Base-by-base conservation (phyloP, 75 land plant species). In the Cunninghamia lanceolata region DNA sequence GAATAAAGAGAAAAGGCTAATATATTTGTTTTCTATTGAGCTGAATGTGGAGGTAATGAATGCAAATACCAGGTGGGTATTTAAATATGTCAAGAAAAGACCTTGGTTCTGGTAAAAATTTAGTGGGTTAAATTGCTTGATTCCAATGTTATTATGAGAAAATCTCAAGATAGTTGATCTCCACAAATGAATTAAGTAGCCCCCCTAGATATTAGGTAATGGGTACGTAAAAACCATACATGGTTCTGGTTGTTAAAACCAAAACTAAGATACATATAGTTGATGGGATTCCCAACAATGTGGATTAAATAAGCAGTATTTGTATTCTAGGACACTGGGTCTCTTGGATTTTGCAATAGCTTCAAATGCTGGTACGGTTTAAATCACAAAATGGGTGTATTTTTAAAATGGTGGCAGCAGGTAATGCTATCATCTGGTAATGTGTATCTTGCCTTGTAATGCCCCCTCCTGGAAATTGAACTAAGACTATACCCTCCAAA, bases 141-240 rank as follows among this genome's bases (percentile, higher is more conserved):
- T 38, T 4, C 79, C 43, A 76, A 39, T 19, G 36, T 38, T 36
- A 35, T 15, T 35, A 17, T 75, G 32, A 3, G 79, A 39, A 74
- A 76, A 76, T 76, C 79, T 76, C 28, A 76, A 76, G 79, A 19
- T 76, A 42, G 79, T 15, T 17, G 43, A 76, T 76, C 42, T 76
- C 43, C 8, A 39, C 39, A 42, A 76, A 38, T 36, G 21, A 76
- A 36, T 32, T 36, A 36, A 36, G 6, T 76, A 38, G 16, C n/a
- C 21, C 5, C 4, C 21, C 79, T 38, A 36, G 4, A 36, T 76
- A 76, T 76, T 76, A 19, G 79, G 43, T 38, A 0, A 59, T 25
- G 28, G 68, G 68, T 59, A 59, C 28, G 9, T 25, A 59, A 59
- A 59, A 25, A 0, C 68, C 68, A 59, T 59, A 59, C 68, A 59